A percentile compares a stretch with the other conserved stretches of the same genome.
Conservation (phyloP, 2,329 filamentous ascomycete genomes). For the Monosporascus sp. region DNA sequence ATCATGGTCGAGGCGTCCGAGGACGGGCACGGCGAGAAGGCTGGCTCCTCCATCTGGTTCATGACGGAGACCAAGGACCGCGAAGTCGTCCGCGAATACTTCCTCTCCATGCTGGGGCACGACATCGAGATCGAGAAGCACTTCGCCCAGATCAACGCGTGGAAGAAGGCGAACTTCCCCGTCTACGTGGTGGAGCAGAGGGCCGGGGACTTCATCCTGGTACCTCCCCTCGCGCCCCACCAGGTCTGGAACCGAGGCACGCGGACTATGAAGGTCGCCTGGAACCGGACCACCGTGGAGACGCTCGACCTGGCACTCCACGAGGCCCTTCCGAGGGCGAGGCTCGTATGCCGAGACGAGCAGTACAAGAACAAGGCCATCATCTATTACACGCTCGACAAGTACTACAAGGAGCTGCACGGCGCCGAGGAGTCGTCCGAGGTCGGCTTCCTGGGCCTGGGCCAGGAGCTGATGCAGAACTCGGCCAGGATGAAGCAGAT, state of each 20-base stretch:
- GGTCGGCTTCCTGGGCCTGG: slow-evolving; percentile 42
- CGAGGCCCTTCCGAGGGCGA: slow-evolving; percentile 82
- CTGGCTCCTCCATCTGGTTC: slow-evolving; percentile 94
- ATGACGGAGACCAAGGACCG: slow-evolving; percentile 97
- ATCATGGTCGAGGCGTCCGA: slow-evolving; percentile 94
- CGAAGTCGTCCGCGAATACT: slow-evolving; percentile 87
- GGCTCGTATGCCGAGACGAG: slow-evolving; percentile 91
- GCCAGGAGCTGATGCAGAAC: slow-evolving; percentile 37
- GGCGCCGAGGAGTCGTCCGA: slow-evolving; percentile 47
- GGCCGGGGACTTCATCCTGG: slow-evolving; percentile 85
- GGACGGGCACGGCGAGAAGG: slow-evolving; percentile 66
- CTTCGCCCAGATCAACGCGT: slow-evolving; percentile 91
- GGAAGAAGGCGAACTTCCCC: slow-evolving; percentile 90
- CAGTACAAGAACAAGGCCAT: slow-evolving; percentile 99
- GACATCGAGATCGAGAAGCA: slow-evolving; percentile 97
- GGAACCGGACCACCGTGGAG: slow-evolving; percentile 92
- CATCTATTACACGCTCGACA: slow-evolving; percentile 78
- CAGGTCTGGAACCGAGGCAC: slow-evolving; percentile 98
- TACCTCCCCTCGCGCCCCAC: slow-evolving; percentile 71
- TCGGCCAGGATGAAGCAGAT: slow-evolving; percentile 58
- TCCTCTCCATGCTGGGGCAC: slow-evolving; percentile 85
- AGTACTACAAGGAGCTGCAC: slow-evolving; percentile 62
- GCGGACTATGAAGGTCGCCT: slow-evolving; percentile 93
- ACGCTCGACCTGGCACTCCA: slow-evolving; percentile 80
- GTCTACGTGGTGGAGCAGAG: slow-evolving; percentile 91